Evolutionary conservation across 2,329 filamentous ascomycete genomes (phyloP).

Genomic region (Pyricularia grisea): DNA sequence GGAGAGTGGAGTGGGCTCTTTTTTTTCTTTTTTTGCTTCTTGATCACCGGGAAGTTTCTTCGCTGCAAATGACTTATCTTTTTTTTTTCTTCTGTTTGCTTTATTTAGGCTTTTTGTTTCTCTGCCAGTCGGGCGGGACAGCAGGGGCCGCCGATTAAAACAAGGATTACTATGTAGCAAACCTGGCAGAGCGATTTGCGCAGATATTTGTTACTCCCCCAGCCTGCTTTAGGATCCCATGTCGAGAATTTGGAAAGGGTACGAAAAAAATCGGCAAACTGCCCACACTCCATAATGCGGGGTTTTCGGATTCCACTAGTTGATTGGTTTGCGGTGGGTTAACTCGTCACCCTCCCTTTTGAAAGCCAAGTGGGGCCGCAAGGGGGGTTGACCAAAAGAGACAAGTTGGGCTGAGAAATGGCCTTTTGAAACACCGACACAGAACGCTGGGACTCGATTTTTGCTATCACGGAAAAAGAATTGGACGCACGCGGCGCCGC

Average conservation of each 20-base stretch:
- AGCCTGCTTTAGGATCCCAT: not conserved
- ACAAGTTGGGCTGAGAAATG: not conserved
- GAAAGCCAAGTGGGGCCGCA: not conserved
- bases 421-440: not conserved
- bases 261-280: not conserved
- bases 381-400: too few relatives aligned
- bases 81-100: not conserved
- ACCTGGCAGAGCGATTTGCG: not conserved
- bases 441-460: not conserved
- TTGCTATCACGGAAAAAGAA: not conserved
- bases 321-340: not conserved
- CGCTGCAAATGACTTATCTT: not conserved
- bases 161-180: not conserved
- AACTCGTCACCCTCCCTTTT: not conserved
- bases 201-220: not conserved
- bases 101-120: not conserved
- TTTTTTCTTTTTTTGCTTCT: not conserved
- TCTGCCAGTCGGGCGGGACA: not conserved
- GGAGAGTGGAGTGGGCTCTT: not conserved
- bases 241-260: not conserved
- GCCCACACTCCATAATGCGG: not conserved
- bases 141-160: not conserved
- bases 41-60: not conserved
- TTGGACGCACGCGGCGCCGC: not conserved
- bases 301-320: not conserved